Base-by-base conservation (phyloP, 108 stramenopile genomes). In the Fistulifera solaris region DNA sequence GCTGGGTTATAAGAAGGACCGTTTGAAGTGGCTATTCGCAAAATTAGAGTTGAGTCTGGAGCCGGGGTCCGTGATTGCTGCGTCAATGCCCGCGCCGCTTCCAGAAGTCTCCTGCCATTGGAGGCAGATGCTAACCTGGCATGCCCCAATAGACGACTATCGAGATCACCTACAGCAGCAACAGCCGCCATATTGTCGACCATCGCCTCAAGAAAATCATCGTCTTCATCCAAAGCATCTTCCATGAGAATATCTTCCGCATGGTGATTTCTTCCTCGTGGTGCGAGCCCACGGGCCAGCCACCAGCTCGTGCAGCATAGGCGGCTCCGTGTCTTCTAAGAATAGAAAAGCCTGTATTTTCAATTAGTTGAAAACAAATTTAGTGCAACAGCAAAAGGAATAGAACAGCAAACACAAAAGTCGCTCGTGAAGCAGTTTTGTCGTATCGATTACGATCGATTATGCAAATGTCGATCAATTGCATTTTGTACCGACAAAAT, bases 131-230 rank as follows among this genome's bases (percentile, higher is more conserved):
- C 41, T 27, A 21, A 26, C 13, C 16, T 22, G 17, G n/a, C 38
- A 44, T n/a, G 42, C 27, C 56, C 40, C 42, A 50, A 22, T 38
- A 40, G 18, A 18, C 38, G 27, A 14, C 63, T 18, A 14, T 70
- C 73, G 17, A 65, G 54, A 17, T 71, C 66, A 35, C 62, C 74
- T 4, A 57, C 56, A 38, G 22, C 65, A 41, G 38, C 41, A 40
- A 52, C 59, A 5, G 38, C 63, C 0, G 21, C 52, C 27, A 49
- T 58, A 10, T 56, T 46, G 5, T 49, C 52, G 16, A 41, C 69
- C 21, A 56, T 45, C 48, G 46, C 65, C 53, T 49, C 58, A 25
- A 71, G 27, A 22, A 66, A 65, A 15, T 54, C 46, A 15, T 62
- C 60, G 16, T 66, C 67, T 15, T 41, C 54, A 24, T 19, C 52